Conservation (phyloP, 345 rosid genomes). For the Capsella bursapastoris region DNA sequence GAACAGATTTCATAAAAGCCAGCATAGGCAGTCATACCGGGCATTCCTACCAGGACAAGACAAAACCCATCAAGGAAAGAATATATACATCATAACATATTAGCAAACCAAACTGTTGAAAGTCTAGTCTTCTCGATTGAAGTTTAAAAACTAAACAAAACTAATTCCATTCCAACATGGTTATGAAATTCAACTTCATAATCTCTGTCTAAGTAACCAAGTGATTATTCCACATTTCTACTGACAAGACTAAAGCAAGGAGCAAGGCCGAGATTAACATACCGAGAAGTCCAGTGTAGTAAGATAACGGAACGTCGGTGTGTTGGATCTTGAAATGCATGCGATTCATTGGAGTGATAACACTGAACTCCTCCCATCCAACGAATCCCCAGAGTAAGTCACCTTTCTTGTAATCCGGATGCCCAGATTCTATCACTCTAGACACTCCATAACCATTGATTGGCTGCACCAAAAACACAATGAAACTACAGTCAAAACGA, state of each 20-base stretch:
- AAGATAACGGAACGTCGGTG: conserved; percentile 62
- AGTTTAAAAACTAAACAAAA: not conserved
- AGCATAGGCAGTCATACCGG: conserved; percentile 58
- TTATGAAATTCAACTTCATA: not conserved
- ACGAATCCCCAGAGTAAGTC: conserved; percentile 64
- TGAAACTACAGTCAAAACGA: not conserved
- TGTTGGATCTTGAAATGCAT: conserved; percentile 52
- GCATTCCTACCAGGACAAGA: conserved; percentile 46
- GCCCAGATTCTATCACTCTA: conserved; percentile 56
- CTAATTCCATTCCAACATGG: not conserved
- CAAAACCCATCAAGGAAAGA: not conserved
- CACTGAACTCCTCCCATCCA: conserved; percentile 72
- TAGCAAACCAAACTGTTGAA: not conserved
- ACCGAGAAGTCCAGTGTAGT: conserved; percentile 72
- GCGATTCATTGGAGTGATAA: conserved; percentile 41
- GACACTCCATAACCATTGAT: conserved; percentile 55
- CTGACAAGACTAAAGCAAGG: not conserved
- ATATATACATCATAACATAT: not conserved
- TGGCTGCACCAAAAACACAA: conserved; percentile 32
- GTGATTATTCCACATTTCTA: not conserved
- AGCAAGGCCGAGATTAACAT: conserved; percentile 14
- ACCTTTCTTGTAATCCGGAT: conserved; percentile 62
- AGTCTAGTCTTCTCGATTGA: not conserved
- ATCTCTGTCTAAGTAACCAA: not conserved
- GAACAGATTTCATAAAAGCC: conserved; percentile 53